phyloP scores from a whole-genome alignment of 768 basidiomycete genomes.

The Mycena maculata region DNA sequence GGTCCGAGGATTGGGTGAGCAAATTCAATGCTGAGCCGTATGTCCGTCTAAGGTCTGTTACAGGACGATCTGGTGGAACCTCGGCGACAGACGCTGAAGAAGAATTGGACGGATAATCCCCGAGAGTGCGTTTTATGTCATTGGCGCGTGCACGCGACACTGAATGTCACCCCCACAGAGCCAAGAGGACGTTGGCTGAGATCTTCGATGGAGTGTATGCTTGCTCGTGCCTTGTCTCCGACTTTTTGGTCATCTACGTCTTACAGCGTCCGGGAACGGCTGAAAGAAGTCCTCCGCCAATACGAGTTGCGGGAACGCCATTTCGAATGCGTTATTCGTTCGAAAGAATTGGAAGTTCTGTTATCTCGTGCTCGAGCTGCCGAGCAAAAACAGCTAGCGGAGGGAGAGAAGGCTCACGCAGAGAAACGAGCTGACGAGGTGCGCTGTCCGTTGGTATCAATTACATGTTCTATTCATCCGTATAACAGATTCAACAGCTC shows the following conservation, averaged over 20 bases:
- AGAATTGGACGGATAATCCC: slow-evolving; percentile 84
- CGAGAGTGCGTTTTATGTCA: slow-evolving; percentile 64
- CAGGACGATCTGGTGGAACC: slow-evolving; percentile 77
- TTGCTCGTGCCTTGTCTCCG: slow-evolving; percentile 13
- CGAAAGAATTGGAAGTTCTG: slow-evolving; percentile 90
- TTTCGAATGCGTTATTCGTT: slow-evolving; percentile 92
- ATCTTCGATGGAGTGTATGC: slow-evolving; percentile 88
- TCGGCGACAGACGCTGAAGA: slow-evolving; percentile 76
- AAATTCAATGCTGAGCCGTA: background rate
- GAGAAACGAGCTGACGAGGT: slow-evolving; percentile 84
- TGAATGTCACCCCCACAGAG: slow-evolving; percentile 54
- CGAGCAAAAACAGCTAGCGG: slow-evolving; percentile 86
- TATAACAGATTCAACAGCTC: slow-evolving; percentile 69
- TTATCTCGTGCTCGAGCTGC: slow-evolving; percentile 89
- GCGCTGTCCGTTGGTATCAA: slow-evolving; percentile 42
- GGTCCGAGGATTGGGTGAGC: slow-evolving; percentile 72
- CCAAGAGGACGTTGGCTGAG: slow-evolving; percentile 79
- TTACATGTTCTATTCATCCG: slow-evolving; percentile 34
- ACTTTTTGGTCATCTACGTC: slow-evolving; percentile 19
- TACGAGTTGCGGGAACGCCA: slow-evolving; percentile 92
- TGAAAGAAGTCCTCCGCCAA: slow-evolving; percentile 88
- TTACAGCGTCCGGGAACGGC: slow-evolving; percentile 80
- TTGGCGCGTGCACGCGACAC: slow-evolving; percentile 16
- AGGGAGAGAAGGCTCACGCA: slow-evolving; percentile 75
- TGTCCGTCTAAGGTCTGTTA: slow-evolving; percentile 14